phyloP scores from a whole-genome alignment of 352 stramenopile species.

The Phytophthora crassamura region DNA sequence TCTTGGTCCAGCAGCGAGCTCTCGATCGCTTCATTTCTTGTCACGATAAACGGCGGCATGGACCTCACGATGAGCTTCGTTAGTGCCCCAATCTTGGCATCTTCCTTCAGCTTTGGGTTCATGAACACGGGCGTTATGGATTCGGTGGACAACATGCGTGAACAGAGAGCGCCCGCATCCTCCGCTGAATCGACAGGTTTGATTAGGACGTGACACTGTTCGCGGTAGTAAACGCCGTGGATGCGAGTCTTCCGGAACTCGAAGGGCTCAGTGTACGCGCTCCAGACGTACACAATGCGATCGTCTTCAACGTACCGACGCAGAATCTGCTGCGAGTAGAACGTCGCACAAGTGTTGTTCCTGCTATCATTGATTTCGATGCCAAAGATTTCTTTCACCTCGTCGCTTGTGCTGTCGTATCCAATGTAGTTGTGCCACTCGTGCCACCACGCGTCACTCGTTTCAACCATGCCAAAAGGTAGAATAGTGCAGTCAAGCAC shows the following conservation, averaged over 20 bases:
- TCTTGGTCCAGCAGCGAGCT: too few relatives aligned
- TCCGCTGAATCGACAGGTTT: constrained; percentile 22
- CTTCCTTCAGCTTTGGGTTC: too few relatives aligned
- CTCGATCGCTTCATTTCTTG: too few relatives aligned
- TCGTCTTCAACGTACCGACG: constrained; percentile 54
- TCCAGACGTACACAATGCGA: constrained; percentile 63
- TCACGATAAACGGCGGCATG: too few relatives aligned
- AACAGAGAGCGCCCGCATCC: too few relatives aligned
- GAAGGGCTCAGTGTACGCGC: constrained; percentile 51
- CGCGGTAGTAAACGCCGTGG: constrained; percentile 42
- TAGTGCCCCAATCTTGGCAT: too few relatives aligned
- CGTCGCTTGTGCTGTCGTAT: constrained; percentile 36
- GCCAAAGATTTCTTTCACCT: constrained; percentile 55
- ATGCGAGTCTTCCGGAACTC: constrained; percentile 53
- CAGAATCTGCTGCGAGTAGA: constrained; percentile 59
- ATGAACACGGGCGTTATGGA: too few relatives aligned
- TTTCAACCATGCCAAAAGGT: constrained; percentile 38
- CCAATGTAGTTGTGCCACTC: constrained; percentile 30
- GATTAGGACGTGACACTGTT: constrained; percentile 65
- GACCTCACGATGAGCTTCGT: too few relatives aligned
- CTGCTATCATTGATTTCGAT: constrained; percentile 45
- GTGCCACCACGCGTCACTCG: constrained; percentile 43
- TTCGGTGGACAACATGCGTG: too few relatives aligned
- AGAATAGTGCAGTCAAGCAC: constrained; percentile 35
- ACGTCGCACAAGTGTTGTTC: constrained; percentile 50